A percentile compares a stretch with the other conserved stretches of the same genome.
These are phyloP conservation scores for Hansenula anomala DNA, from an alignment of 1,139 yeast species.

Conservation along the genomic window DNA sequence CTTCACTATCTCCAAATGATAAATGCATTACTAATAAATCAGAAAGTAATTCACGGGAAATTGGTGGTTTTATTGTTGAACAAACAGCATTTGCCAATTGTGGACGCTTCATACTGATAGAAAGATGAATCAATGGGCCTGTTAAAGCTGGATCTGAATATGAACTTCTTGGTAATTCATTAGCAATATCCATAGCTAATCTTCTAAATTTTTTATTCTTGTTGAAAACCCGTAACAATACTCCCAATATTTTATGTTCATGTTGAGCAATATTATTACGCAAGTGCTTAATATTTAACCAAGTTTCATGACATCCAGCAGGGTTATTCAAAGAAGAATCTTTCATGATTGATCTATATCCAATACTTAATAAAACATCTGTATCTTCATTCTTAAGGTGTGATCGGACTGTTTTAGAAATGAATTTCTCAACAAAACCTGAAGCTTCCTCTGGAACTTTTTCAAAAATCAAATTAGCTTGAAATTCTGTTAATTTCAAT, in stretches of 20 bases:
- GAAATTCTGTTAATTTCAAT: too few species aligned
- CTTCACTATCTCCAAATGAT: constrained; percentile 32
- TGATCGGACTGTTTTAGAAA: background rate
- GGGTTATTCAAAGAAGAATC: constrained; percentile 21
- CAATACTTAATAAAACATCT: background rate
- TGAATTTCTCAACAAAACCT: too few species aligned
- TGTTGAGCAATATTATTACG: constrained; percentile 17
- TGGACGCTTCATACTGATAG: constrained; percentile 25
- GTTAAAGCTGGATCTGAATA: constrained; percentile 33
- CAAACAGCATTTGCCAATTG: constrained; percentile 26
- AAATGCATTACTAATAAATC: constrained; percentile 36
- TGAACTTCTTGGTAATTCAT: constrained; percentile 28
- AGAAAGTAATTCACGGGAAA: constrained; percentile 26
- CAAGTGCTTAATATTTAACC: constrained; percentile 21
- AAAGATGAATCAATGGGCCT: constrained; percentile 29
- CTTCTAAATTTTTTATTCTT: constrained; percentile 27
- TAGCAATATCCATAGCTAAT: constrained; percentile 26
- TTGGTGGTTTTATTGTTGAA: constrained; percentile 20
- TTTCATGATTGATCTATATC: constrained; percentile 13
- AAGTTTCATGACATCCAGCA: constrained; percentile 22
- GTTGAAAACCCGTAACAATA: constrained; percentile 28
- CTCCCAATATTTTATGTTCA: constrained; percentile 25
- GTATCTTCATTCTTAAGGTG: background rate
- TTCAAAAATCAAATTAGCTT: constrained; percentile 1
- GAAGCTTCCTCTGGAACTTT: constrained; percentile 17